Evolutionary conservation across 345 rosid genomes (phyloP), one percentile per base, ranked within the genome.

Genomic region (Populus nigra): DNA sequence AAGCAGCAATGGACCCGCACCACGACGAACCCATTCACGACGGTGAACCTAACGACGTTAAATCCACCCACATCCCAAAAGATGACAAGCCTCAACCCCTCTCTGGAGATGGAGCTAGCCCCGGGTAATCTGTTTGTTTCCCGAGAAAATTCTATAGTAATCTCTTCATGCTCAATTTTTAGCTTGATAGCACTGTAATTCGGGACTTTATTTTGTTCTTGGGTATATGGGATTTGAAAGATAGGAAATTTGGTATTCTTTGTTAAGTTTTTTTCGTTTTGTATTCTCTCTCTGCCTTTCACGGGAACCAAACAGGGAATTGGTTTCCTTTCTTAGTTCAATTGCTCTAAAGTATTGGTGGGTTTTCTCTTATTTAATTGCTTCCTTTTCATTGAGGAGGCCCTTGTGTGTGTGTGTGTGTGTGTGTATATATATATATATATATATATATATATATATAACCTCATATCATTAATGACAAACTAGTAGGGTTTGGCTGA

Each of bases 51-150:
- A 77, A 86, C 85, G 82, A 87, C 61, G 72, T 68, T 50, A 88
- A 80, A 85, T 86, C 91, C 73, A 73, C 81, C 8, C 80, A 85
- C 77, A 81, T 20, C 63, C 65, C 76, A 1, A 91, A 85, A 12
- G 89, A 88, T 22, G 86, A 89, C 78, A 87, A 77, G 88, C 82
- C 90, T 79, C 90, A 83, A 7, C 86, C 87, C 71, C 92, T 81
- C 78, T 75, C 89, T 22, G 91, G 92, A 3, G 89, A 90, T 71
- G 94, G 92, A 81, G 89, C 91, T 27, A 90, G 94, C 50, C 91
- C 93, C 8, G 94, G 92, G 97, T 92, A 85, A 39, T 77, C 4
- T 75, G 72, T 66, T 29, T 80, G 41, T 62, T 82, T 74, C 63
- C 69, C 20, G 23, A 55, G 73, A 76, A 80, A 73, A 45, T 27